A percentile compares a stretch with the other conserved stretches of the same genome.
These are phyloP conservation scores for Coniella lustricola DNA, from an alignment of 2,329 filamentous ascomycete genomes.

Conservation along the genomic window DNA sequence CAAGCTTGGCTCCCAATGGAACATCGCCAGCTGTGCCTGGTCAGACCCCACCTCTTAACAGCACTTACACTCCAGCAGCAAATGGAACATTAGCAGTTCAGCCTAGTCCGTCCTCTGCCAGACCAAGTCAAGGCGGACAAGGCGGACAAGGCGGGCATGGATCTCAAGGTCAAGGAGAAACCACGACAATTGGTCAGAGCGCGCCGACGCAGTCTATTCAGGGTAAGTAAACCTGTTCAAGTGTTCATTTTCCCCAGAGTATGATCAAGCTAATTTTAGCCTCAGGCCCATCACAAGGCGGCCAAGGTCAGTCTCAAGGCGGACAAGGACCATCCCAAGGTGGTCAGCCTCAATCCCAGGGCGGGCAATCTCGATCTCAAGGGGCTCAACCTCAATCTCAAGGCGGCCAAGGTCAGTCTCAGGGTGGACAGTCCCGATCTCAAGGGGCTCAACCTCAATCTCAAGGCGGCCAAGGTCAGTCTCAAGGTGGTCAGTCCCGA, in stretches of 20 bases:
- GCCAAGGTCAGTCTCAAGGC: background rate
- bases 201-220: background rate
- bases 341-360: background rate
- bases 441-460: background rate
- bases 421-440: background rate
- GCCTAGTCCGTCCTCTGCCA: background rate
- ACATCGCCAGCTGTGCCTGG: background rate
- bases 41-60: background rate
- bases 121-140: slow-evolving; percentile 1
- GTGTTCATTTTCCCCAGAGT: too few species aligned
- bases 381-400: slow-evolving; percentile 1
- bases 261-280: background rate
- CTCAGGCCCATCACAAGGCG: background rate
- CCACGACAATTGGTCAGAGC: background rate
- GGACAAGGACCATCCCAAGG: slow-evolving; percentile 6
- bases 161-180: background rate
- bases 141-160: slow-evolving; percentile 7
- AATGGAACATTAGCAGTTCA: background rate
- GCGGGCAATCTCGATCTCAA: background rate
- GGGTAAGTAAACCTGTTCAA: background rate
- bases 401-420: background rate
- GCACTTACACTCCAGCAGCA: too few species aligned
- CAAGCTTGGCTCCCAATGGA: background rate
- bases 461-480: background rate
- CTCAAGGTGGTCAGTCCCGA: background rate